Conservation (phyloP, 495 filamentous ascomycete species). For the Trichoderma gamsii region DNA sequence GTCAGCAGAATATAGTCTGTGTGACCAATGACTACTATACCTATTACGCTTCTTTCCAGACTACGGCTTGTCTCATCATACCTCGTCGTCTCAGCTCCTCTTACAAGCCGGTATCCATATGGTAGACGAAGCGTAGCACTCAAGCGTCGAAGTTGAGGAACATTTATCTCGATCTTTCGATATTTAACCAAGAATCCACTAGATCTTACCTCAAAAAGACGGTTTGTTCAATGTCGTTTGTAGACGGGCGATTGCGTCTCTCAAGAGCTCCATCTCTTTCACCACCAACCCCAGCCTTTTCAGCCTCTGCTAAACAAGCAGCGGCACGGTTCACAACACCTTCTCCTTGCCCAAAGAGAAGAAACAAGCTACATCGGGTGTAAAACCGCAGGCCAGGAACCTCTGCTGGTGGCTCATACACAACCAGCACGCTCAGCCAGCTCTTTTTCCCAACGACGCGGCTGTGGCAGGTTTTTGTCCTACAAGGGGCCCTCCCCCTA, state of each 20-base stretch:
- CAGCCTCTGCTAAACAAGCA: background rate
- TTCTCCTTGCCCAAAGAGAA: background rate
- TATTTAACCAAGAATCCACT: background rate
- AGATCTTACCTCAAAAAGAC: background rate
- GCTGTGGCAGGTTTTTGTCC: slow-evolving; percentile 3
- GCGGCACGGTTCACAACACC: background rate
- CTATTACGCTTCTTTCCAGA: background rate
- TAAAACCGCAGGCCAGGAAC: background rate
- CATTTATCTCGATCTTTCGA: no score
- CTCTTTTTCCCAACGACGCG: background rate
- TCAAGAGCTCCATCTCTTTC: background rate
- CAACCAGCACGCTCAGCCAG: background rate
- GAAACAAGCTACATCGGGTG: background rate
- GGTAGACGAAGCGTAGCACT: no score
- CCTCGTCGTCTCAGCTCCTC: background rate
- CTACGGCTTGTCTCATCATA: slow-evolving; percentile 1
- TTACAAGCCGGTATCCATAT: background rate
- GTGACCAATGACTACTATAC: background rate
- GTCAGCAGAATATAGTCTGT: background rate
- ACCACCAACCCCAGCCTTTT: background rate
- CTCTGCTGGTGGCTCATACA: background rate
- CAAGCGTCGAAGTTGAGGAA: no score
- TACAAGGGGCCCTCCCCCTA: background rate
- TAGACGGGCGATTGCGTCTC: background rate
- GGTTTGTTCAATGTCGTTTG: background rate